Conservation (phyloP, 139 green algal species). For the Tetraselmis chui region DNA sequence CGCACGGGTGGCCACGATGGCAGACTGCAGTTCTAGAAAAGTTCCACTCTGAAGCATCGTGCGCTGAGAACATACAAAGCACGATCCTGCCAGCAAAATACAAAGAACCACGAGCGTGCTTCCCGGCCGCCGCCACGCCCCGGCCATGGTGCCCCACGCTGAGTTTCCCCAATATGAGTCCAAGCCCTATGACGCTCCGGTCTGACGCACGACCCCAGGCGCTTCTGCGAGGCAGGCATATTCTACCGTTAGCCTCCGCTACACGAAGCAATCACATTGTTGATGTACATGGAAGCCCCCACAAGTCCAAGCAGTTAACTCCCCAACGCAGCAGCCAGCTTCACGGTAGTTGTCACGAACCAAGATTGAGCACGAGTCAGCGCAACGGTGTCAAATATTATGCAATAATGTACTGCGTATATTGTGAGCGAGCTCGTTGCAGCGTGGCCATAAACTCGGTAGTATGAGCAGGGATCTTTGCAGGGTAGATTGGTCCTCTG, state of each 20-base stretch:
- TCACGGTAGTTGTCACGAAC: background rate
- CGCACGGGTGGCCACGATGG: background rate
- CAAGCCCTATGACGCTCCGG: background rate
- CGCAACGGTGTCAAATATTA: background rate
- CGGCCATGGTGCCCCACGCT: background rate
- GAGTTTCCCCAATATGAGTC: too few relatives aligned
- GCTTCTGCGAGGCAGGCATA: too few relatives aligned
- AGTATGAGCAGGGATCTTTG: too few relatives aligned
- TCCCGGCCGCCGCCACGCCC: too few relatives aligned
- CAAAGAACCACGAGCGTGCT: background rate
- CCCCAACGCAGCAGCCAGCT: background rate
- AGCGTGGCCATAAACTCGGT: too few relatives aligned
- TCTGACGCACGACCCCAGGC: background rate
- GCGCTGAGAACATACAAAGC: background rate
- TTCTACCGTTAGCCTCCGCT: background rate
- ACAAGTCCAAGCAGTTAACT: too few relatives aligned
- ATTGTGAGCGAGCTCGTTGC: background rate
- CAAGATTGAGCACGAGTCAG: background rate
- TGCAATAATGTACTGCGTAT: background rate
- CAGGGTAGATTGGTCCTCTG: too few relatives aligned
- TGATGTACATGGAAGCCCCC: background rate
- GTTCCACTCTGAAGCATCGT: background rate
- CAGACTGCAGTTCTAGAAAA: background rate
- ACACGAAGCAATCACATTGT: background rate
- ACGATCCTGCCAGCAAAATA: too few relatives aligned